Percentiles rank a stretch among this genome's conserved stretches.
Conservation (phyloP, 2,329 filamentous ascomycete genomes). For the Xylaria sp. region DNA sequence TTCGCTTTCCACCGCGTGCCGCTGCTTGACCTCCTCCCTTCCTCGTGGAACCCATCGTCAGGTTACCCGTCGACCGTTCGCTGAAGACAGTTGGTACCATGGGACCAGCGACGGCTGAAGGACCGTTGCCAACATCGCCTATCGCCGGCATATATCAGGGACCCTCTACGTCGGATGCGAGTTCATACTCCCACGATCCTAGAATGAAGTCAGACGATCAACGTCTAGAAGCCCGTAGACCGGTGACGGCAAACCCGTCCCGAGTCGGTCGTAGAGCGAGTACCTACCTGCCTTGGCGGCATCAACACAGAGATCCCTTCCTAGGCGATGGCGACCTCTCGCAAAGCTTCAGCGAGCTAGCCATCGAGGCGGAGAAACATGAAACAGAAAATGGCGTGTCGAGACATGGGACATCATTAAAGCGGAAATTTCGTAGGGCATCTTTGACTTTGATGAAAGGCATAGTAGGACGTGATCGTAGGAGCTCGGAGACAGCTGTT, state of each 20-base stretch:
- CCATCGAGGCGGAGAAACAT: constrained; percentile 44
- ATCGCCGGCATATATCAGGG: constrained; percentile 37
- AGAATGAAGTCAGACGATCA: constrained; percentile 44
- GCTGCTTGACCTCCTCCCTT: background rate
- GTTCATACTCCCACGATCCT: constrained; percentile 46
- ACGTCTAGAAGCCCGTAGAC: constrained; percentile 37
- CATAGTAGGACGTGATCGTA: constrained; percentile 59
- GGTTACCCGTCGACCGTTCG: constrained; percentile 15
- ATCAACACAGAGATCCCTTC: constrained; percentile 57
- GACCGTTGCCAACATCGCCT: constrained; percentile 35
- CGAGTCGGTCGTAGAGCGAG: constrained; percentile 57
- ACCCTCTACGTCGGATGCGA: constrained; percentile 43
- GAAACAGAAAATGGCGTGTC: constrained; percentile 30
- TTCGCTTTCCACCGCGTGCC: constrained; percentile 24
- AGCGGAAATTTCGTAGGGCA: constrained; percentile 64
- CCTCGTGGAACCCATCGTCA: constrained; percentile 10
- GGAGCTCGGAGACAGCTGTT: constrained; percentile 47
- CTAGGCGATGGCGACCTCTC: constrained; percentile 49
- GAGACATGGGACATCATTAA: constrained; percentile 50
- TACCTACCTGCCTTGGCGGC: constrained; percentile 60
- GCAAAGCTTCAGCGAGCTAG: constrained; percentile 38
- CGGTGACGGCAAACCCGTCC: constrained; percentile 52
- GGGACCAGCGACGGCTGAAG: constrained; percentile 39
- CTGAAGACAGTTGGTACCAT: constrained; percentile 30
- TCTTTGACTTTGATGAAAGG: constrained; percentile 64